A percentile compares a stretch with the other conserved stretches of the same genome.
These are phyloP conservation scores for Ustilago curta DNA, from an alignment of 1,284 basidiomycete species.

Conservation along the genomic window DNA sequence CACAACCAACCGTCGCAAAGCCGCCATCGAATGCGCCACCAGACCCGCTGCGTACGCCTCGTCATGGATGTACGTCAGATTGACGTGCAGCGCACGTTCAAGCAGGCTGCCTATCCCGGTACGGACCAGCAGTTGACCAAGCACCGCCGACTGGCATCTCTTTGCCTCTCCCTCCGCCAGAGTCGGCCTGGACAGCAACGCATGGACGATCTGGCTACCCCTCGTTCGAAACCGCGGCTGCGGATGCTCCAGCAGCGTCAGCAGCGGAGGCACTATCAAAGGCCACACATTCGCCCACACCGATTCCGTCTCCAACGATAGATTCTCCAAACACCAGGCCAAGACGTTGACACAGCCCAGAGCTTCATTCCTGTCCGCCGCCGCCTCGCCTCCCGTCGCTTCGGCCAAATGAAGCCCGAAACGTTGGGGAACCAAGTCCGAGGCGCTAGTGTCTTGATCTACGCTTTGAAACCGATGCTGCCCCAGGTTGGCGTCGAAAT, in stretches of 20 bases:
- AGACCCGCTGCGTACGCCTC: conserved; percentile 17
- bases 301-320: conserved; percentile 12
- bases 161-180: neutral
- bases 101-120: conserved; percentile 42
- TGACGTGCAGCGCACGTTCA: conserved; percentile 36
- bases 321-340: conserved; percentile 16
- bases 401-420: conserved; percentile 10
- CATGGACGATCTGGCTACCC: conserved; percentile 12
- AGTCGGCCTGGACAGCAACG: conserved; percentile 10
- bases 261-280: conserved; percentile 32
- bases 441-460: conserved; percentile 21
- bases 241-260: conserved; percentile 41
- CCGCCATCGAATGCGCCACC: conserved; percentile 16
- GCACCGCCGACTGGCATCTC: neutral
- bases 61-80: conserved; percentile 45
- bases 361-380: conserved; percentile 29
- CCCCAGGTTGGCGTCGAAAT: conserved; percentile 25
- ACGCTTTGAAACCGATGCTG: conserved; percentile 35
- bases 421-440: conserved; percentile 14
- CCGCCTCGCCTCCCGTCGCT: neutral
- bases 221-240: conserved; percentile 32
- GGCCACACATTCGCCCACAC: conserved; percentile 43
- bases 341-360: conserved; percentile 41
- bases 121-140: conserved; percentile 28
- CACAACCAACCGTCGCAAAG: conserved; percentile 33